These are phyloP conservation scores for Pilasporangium apinafurcum DNA, from an alignment of 352 stramenopile species.

Conservation along the genomic window DNA sequence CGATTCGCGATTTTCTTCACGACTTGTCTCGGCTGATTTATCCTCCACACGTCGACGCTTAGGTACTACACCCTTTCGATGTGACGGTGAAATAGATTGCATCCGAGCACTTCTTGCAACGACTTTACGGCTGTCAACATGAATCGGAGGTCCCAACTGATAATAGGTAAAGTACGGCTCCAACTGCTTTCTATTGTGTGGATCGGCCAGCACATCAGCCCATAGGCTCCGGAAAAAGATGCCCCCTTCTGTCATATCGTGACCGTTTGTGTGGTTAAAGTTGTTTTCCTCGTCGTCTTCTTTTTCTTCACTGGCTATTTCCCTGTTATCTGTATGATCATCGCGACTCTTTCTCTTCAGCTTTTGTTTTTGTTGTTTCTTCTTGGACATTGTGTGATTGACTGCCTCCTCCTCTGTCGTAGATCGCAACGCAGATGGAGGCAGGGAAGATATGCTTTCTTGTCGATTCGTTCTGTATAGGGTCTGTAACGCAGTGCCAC, in stretches of 20 bases:
- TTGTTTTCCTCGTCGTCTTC: neutral
- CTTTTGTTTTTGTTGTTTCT: neutral
- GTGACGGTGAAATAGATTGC: too few relatives aligned
- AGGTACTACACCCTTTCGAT: too few relatives aligned
- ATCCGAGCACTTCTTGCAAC: too few relatives aligned
- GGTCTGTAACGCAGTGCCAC: too few relatives aligned
- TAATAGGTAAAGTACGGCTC: slow-evolving; percentile 7
- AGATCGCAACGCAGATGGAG: neutral
- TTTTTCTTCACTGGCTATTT: neutral
- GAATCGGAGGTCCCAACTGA: too few relatives aligned
- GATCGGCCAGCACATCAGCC: slow-evolving; percentile 3
- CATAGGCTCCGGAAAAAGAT: slow-evolving; percentile 7
- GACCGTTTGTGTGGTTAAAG: neutral
- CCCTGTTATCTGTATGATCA: neutral
- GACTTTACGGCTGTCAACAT: too few relatives aligned
- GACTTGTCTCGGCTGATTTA: neutral
- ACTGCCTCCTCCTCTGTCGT: too few relatives aligned
- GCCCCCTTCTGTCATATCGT: neutral
- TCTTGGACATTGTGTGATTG: too few relatives aligned
- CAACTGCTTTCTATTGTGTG: neutral
- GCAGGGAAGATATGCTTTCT: neutral
- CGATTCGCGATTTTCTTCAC: too few relatives aligned
- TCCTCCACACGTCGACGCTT: neutral
- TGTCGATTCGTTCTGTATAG: slow-evolving; percentile 1
- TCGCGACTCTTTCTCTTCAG: too few relatives aligned